Conservation (phyloP, 306 rosid genomes). For the Quercus gilva region DNA sequence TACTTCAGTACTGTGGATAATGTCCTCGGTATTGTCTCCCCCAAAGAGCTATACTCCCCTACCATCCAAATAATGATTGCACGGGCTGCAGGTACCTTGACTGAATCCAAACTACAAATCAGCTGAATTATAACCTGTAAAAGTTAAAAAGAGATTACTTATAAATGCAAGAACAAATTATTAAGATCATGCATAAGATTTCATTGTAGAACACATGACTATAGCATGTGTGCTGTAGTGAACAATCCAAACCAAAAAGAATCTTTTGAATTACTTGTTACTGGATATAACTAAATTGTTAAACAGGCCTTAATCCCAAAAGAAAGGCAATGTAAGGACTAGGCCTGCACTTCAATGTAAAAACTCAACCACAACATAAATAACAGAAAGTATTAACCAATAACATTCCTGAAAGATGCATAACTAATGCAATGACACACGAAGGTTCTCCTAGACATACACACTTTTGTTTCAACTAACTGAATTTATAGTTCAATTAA, state of each 20-base stretch:
- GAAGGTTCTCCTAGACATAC: background rate
- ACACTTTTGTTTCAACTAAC: background rate
- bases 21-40: conserved; percentile 77
- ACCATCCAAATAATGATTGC: conserved; percentile 92
- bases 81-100: conserved; percentile 87
- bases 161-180: conserved; percentile 10
- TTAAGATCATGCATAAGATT: conserved; percentile 17
- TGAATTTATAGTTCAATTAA: background rate
- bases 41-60: conserved; percentile 87
- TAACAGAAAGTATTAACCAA: background rate
- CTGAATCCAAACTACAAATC: conserved; percentile 68
- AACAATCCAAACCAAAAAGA: background rate
- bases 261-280: background rate
- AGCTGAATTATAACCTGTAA: conserved; percentile 76
- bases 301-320: background rate
- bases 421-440: background rate
- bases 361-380: background rate
- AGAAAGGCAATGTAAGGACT: background rate
- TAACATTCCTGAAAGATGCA: background rate
- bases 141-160: conserved; percentile 23
- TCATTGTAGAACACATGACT: background rate
- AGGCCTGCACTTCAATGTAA: background rate
- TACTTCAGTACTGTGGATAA: conserved; percentile 71
- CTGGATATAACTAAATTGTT: background rate
- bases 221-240: background rate